phyloP scores from a whole-genome alignment of 1,139 yeast genomes.

The Geotrichum siamense region DNA sequence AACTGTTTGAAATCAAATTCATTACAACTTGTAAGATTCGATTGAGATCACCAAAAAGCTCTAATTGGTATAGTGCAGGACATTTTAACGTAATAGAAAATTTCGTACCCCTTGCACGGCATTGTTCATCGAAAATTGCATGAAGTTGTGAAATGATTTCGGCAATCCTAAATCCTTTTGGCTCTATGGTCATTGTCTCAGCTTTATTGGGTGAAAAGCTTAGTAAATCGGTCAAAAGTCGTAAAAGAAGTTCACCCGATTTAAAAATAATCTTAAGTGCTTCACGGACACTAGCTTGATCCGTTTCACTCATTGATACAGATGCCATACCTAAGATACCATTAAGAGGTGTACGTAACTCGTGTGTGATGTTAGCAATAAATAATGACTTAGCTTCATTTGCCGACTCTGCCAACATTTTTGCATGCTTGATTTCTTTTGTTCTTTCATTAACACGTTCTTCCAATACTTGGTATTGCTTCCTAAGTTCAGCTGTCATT shows the following conservation, averaged over 20 bases:
- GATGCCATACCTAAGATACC: constrained; percentile 94
- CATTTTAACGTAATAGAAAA: constrained; percentile 41
- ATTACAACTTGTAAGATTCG: constrained; percentile 86
- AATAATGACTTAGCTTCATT: constrained; percentile 90
- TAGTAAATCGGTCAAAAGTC: constrained; percentile 75
- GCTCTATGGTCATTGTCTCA: constrained; percentile 70
- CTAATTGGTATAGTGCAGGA: constrained; percentile 36
- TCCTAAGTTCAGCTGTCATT: constrained; percentile 84
- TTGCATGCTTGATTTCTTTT: constrained; percentile 60
- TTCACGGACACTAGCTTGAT: constrained; percentile 60
- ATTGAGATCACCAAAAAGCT: constrained; percentile 83
- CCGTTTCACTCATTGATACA: constrained; percentile 80
- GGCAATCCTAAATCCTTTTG: constrained; percentile 60
- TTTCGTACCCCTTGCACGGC: constrained; percentile 65
- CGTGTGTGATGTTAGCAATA: constrained; percentile 91
- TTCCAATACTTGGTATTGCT: constrained; percentile 77
- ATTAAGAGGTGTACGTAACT: constrained; percentile 81
- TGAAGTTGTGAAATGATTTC: constrained; percentile 78
- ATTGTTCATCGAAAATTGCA: constrained; percentile 81
- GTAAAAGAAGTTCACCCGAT: constrained; percentile 78
- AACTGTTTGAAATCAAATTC: constrained; percentile 82
- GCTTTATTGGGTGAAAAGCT: constrained; percentile 77
- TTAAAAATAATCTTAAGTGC: constrained; percentile 70
- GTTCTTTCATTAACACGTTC: constrained; percentile 83
- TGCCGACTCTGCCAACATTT: constrained; percentile 48